These are phyloP conservation scores for Lupinus albus DNA, from an alignment of 306 rosid species.

Conservation along the genomic window DNA sequence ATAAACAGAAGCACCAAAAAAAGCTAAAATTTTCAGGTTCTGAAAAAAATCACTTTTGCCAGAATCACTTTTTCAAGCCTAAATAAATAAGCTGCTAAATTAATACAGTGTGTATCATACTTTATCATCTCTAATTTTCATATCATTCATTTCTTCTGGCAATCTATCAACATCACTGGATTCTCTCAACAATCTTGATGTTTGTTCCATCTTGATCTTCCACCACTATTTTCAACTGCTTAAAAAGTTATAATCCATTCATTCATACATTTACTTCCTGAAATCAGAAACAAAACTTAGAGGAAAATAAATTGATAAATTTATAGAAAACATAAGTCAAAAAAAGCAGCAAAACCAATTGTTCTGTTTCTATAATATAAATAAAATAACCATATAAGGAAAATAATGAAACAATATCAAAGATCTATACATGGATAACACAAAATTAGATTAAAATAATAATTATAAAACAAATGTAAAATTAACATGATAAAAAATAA, in stretches of 20 bases:
- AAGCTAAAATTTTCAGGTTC: no score
- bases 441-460: no score
- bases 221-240: slow-evolving; percentile 28
- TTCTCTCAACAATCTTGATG: slow-evolving; percentile 70
- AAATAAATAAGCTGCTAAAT: no score
- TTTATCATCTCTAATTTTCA: slow-evolving; percentile 94
- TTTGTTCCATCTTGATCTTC: slow-evolving; percentile 60
- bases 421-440: no score
- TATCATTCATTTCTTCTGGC: slow-evolving; percentile 96
- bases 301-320: neutral
- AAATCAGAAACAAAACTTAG: slow-evolving; percentile 10
- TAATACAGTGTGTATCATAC: slow-evolving; percentile 39
- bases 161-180: slow-evolving; percentile 76
- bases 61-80: no score
- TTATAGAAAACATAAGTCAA: neutral
- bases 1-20: no score
- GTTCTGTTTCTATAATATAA: no score
- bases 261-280: slow-evolving; percentile 64
- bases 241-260: slow-evolving; percentile 28
- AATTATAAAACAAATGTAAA: no score
- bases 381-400: no score
- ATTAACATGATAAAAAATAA: no score
- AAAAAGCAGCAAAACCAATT: neutral
- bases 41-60: no score
- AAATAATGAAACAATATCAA: no score